Evolutionary conservation across 164 flowering plant genomes (phyloP), one percentile per base, ranked within the genome.

Genomic region (Liquidambar formosana): DNA sequence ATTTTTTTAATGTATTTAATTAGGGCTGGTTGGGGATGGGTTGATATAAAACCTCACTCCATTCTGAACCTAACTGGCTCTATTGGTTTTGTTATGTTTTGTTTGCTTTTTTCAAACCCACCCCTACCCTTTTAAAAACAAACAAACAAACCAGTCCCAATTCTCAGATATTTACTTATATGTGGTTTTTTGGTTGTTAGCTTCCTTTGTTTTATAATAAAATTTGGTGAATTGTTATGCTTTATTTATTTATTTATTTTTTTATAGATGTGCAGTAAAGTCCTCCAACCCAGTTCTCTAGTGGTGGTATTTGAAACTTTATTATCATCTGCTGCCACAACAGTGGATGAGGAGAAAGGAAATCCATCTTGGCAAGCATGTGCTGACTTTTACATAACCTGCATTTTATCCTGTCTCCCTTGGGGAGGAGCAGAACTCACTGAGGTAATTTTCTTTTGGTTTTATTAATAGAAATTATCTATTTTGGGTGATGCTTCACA

Each of bases 331-430:
- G 93, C 99, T 67, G 97, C 97, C 63, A 92, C 94, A 56, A 93
- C 89, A 16, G 87, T 94, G 62, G 99, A 96, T 81, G 98, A 96
- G 69, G 99, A 93, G 73, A 89, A 80, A 75, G 99, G 98, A 73
- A 96, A 89, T 80, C 98, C 98, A n/a, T 80, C 89, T 46, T 93
- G 99, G 98, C 99, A 93, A 84, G 85, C 99, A 57, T 77, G 90
- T 60, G 98, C 94, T 64, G 98, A 96, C 82, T 93, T 96, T 67
- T 96, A 93, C 56, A 80, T 96, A 15, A 80, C 81, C 53, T 93
- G 99, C 79, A 87, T 96, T 57, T 77, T 96, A 53, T 88, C 98
- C 9, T 89, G 97, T 73, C 97, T 96, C 43, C 99, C 98, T 10
- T 96, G 97, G 98, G 99, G 98, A 58, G 99, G 94, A 19, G 88